phyloP scores from a whole-genome alignment of 306 rosid genomes.

The Boehmeria nivea region DNA sequence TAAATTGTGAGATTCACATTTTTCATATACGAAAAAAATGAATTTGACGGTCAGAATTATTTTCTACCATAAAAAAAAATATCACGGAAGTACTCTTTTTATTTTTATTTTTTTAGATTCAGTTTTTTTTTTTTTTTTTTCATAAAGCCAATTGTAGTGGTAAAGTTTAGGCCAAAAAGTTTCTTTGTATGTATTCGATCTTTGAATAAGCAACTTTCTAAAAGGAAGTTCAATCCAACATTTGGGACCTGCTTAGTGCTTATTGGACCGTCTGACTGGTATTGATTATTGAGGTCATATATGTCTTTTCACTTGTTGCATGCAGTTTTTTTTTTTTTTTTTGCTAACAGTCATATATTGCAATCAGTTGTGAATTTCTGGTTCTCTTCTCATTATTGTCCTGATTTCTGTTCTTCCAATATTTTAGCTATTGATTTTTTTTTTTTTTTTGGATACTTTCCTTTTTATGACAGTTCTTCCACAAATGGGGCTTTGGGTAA shows the following conservation, averaged over 20 bases:
- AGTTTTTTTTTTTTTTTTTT: too few species aligned
- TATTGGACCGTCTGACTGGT: neutral
- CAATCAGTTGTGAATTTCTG: too few species aligned
- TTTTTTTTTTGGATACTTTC: neutral
- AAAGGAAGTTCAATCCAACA: neutral
- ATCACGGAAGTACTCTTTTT: too few species aligned
- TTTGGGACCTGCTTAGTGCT: neutral
- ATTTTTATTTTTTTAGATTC: too few species aligned
- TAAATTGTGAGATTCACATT: too few species aligned
- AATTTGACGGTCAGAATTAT: too few species aligned
- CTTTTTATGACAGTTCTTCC: neutral
- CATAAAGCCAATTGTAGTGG: too few species aligned
- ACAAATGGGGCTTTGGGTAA: neutral
- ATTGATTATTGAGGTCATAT: neutral
- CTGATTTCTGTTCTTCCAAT: neutral
- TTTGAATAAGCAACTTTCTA: neutral
- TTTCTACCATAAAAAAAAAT: too few species aligned
- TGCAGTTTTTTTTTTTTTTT: too few species aligned
- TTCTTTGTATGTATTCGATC: neutral
- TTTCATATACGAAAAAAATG: too few species aligned
- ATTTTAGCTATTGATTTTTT: neutral
- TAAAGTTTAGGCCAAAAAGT: neutral
- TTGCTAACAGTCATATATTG: too few species aligned
- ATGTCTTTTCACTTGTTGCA: neutral
- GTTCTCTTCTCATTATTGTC: too few species aligned